phyloP scores from a whole-genome alignment of 106 monocot genomes.

The Dendrobium nobile region DNA sequence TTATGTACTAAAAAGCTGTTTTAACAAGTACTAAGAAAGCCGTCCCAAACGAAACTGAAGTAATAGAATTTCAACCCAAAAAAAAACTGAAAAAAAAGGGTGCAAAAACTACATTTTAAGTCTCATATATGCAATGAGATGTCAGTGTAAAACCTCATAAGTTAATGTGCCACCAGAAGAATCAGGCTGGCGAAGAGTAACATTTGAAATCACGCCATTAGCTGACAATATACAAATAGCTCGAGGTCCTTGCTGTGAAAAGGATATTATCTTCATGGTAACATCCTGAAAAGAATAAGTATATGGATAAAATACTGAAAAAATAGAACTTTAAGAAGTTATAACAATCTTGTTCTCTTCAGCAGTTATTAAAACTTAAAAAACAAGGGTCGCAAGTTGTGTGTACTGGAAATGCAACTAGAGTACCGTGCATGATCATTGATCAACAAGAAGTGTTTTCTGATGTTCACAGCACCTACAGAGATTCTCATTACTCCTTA shows the following conservation, averaged over 20 bases:
- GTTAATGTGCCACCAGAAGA: slow-evolving; percentile 77
- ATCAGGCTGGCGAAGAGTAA: slow-evolving; percentile 69
- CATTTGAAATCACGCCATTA: slow-evolving; percentile 72
- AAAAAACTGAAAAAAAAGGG: neutral
- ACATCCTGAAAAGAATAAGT: slow-evolving; percentile 41
- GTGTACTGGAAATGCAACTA: neutral
- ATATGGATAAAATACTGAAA: neutral
- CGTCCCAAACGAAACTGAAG: no score
- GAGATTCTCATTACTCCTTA: no score
- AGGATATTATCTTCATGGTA: slow-evolving; percentile 73
- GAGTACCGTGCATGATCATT: neutral
- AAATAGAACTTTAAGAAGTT: neutral
- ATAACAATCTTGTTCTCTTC: neutral
- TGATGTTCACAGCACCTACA: no score
- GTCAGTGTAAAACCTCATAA: slow-evolving; percentile 48
- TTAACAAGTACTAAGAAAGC: no score
- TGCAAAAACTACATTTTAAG: neutral
- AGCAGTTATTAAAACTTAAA: neutral
- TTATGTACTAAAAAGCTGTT: no score
- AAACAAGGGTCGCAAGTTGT: neutral
- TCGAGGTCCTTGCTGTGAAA: slow-evolving; percentile 50
- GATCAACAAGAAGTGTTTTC: neutral
- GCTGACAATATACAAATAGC: slow-evolving; percentile 66
- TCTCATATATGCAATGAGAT: neutral
- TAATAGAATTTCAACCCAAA: no score